These are phyloP conservation scores for Globisporangium emineosum DNA, from an alignment of 352 stramenopile genomes.

Conservation along the genomic window DNA sequence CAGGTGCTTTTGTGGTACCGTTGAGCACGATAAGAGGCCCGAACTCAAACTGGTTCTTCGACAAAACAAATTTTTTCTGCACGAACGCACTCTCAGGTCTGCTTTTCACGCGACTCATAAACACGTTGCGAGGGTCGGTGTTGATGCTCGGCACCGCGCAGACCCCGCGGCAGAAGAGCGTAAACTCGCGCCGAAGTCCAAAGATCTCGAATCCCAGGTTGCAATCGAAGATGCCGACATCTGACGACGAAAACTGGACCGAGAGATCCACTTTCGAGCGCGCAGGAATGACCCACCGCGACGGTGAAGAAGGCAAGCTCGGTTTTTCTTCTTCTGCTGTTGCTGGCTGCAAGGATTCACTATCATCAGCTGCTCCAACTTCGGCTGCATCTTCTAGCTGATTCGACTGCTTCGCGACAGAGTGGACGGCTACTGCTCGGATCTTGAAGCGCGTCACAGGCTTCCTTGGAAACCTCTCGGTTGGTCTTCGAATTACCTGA, in stretches of 20 bases:
- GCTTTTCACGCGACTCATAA: conserved; percentile 92
- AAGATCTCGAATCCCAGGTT: conserved; percentile 91
- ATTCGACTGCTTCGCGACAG: conserved; percentile 9
- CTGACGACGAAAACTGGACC: conserved; percentile 78
- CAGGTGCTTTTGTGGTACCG: conserved; percentile 19
- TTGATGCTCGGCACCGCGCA: conserved; percentile 92
- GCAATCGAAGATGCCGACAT: conserved; percentile 81
- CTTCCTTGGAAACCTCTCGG: conserved; percentile 58
- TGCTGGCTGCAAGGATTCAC: conserved; percentile 1
- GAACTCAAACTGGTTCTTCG: conserved; percentile 91
- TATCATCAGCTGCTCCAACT: background rate
- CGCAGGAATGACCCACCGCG: conserved; percentile 79
- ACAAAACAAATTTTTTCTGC: conserved; percentile 91
- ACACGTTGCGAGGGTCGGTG: conserved; percentile 91
- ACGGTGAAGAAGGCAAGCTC: conserved; percentile 6
- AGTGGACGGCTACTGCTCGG: conserved; percentile 9
- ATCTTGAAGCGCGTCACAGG: conserved; percentile 60
- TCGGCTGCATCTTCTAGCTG: background rate
- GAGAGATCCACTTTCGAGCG: conserved; percentile 53
- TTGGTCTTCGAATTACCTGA: conserved; percentile 75
- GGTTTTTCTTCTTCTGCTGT: conserved; percentile 13
- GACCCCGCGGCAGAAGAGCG: conserved; percentile 73
- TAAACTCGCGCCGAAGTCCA: conserved; percentile 79
- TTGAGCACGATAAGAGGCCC: conserved; percentile 81
- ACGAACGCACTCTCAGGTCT: conserved; percentile 60